A percentile compares a stretch with the other conserved stretches of the same genome.
Evolutionary conservation across 2,329 filamentous ascomycete species (phyloP).

Genomic region (Diplodia scrobiculata): DNA sequence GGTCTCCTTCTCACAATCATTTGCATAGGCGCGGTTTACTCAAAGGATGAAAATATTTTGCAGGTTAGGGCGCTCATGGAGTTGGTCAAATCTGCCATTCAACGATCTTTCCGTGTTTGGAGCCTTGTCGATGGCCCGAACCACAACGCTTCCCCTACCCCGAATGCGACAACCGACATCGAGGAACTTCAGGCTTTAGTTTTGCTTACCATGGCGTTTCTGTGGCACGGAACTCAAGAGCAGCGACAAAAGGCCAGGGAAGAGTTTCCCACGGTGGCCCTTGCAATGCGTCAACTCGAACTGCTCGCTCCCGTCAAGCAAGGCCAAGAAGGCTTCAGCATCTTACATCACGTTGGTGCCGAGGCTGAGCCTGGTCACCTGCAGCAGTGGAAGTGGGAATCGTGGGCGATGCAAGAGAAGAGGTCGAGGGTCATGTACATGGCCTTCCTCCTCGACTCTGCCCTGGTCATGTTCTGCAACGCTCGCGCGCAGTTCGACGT

Average conservation of each 20-base stretch:
- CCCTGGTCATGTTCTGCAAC: constrained; percentile 73
- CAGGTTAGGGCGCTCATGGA: constrained; percentile 71
- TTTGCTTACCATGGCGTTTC: constrained; percentile 63
- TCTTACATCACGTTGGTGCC: constrained; percentile 61
- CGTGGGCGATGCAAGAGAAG: constrained; percentile 72
- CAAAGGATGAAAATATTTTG: constrained; percentile 60
- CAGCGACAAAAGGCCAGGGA: constrained; percentile 66
- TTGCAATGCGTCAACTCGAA: constrained; percentile 59
- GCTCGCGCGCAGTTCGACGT: constrained; percentile 63
- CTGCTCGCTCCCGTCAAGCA: constrained; percentile 58
- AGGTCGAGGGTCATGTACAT: constrained; percentile 66
- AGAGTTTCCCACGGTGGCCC: constrained; percentile 60
- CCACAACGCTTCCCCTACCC: constrained; percentile 45
- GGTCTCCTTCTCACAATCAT: constrained; percentile 70
- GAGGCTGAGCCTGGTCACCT: constrained; percentile 33
- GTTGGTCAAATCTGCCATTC: constrained; percentile 60
- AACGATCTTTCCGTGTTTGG: constrained; percentile 59
- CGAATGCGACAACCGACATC: constrained; percentile 48
- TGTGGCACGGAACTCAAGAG: constrained; percentile 69
- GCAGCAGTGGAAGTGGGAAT: constrained; percentile 63
- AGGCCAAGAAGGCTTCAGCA: constrained; percentile 57
- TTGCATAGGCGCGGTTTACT: constrained; percentile 75
- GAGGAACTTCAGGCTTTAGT: constrained; percentile 70
- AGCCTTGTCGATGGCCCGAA: constrained; percentile 40
- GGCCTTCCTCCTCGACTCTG: constrained; percentile 65